Conservation (phyloP, 352 stramenopile species). For the Globisporangium echinulatum region DNA sequence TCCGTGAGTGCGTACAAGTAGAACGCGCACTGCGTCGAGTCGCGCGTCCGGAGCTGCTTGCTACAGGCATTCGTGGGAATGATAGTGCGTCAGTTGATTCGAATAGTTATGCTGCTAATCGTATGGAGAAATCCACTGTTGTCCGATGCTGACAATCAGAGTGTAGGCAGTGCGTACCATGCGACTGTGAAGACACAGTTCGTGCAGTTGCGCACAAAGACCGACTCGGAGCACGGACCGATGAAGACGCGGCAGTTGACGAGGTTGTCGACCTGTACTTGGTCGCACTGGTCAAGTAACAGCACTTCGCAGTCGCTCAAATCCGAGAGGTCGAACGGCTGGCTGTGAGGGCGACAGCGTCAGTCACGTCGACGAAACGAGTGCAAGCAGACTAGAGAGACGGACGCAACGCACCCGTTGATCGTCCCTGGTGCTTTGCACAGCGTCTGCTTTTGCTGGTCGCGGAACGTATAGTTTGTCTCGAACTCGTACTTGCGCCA, state of each 20-base stretch:
- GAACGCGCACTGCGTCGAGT: conserved; percentile 78
- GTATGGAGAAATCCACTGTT: too few species aligned
- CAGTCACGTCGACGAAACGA: background rate
- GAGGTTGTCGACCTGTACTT: conserved; percentile 89
- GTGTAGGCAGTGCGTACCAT: conserved; percentile 32
- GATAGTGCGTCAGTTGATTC: too few species aligned
- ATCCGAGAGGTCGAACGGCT: conserved; percentile 87
- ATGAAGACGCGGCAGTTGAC: conserved; percentile 80
- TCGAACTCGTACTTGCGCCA: conserved; percentile 90
- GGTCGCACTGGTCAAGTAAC: conserved; percentile 84
- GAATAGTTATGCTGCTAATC: too few species aligned
- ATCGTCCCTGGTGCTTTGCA: conserved; percentile 80
- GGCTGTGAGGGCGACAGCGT: conserved; percentile 18
- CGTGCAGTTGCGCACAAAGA: conserved; percentile 88
- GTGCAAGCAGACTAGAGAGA: background rate
- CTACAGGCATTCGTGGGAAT: conserved; percentile 12
- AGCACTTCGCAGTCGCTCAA: conserved; percentile 76
- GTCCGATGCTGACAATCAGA: too few species aligned
- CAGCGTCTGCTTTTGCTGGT: conserved; percentile 73
- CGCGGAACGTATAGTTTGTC: conserved; percentile 89
- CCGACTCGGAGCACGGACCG: conserved; percentile 76
- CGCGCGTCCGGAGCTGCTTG: conserved; percentile 87
- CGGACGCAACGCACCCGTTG: conserved; percentile 25
- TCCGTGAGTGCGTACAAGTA: conserved; percentile 89
- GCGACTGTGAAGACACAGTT: conserved; percentile 89